A percentile compares a stretch with the other conserved stretches of the same genome.
These are phyloP conservation scores for Ophiorrhiza pumila DNA, from an alignment of 257 asterid species.

Conservation along the genomic window DNA sequence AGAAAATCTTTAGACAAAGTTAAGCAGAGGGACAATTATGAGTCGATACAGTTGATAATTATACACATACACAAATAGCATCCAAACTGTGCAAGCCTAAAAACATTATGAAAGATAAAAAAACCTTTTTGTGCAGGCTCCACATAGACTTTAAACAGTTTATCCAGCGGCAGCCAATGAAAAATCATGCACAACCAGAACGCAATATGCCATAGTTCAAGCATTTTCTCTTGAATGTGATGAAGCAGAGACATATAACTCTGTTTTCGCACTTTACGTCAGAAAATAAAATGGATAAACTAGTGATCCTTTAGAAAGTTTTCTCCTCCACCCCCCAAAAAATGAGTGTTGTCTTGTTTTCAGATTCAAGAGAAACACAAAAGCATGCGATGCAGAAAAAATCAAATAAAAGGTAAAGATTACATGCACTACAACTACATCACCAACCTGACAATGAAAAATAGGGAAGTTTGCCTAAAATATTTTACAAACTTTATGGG, in stretches of 20 bases:
- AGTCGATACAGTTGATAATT: not conserved
- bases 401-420: not conserved
- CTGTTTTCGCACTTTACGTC: not conserved
- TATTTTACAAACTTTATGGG: not conserved
- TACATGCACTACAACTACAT: not conserved
- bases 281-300: not conserved
- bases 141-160: not conserved
- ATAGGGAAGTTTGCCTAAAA: not conserved
- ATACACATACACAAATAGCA: not conserved
- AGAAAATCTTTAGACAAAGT: conserved; percentile 2
- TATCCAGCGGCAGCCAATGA: not conserved
- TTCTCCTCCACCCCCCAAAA: not conserved
- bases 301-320: not conserved
- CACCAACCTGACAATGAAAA: not conserved
- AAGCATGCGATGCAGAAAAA: not conserved
- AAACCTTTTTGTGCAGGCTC: not conserved
- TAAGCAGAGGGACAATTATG: not conserved
- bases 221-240: not conserved
- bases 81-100: not conserved
- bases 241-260: not conserved
- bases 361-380: not conserved
- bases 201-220: not conserved
- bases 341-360: not conserved
- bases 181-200: not conserved
- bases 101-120: not conserved